phyloP scores from a whole-genome alignment of 768 basidiomycete genomes.

The Hebeloma cylindrosporum region DNA sequence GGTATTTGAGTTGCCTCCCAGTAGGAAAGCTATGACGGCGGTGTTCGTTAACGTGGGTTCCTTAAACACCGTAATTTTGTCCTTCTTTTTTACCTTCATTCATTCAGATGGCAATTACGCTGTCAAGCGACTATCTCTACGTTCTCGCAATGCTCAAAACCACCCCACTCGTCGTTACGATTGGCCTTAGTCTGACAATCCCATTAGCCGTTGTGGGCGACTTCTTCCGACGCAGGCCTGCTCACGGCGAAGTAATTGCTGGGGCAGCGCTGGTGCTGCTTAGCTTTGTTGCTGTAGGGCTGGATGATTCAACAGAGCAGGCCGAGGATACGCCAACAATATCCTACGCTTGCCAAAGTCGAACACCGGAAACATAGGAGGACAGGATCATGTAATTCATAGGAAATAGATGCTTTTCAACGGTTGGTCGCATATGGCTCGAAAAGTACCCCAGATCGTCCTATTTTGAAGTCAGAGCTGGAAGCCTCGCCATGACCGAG shows the following conservation, averaged over 20 bases:
- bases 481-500: too few species aligned
- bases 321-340: constrained; percentile 4
- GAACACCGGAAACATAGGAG: too few species aligned
- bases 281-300: constrained; percentile 57
- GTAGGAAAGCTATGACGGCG: constrained; percentile 36
- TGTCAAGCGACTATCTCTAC: constrained; percentile 84
- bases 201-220: constrained; percentile 89
- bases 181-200: constrained; percentile 92
- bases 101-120: constrained; percentile 75
- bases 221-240: constrained; percentile 35
- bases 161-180: constrained; percentile 88
- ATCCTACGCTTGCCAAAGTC: too few species aligned
- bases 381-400: too few species aligned
- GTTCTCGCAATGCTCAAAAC: constrained; percentile 95
- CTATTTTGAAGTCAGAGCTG: too few species aligned
- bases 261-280: constrained; percentile 78
- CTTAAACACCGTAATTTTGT: neutral
- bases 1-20: constrained; percentile 67
- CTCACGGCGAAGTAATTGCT: constrained; percentile 57
- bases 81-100: neutral
- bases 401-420: too few species aligned
- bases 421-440: too few species aligned
- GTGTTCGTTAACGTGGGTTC: constrained; percentile 41
- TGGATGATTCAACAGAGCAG: constrained; percentile 26
- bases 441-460: too few species aligned